phyloP scores from a whole-genome alignment of 2,329 filamentous ascomycete species.

The Microascus cirrosus region DNA sequence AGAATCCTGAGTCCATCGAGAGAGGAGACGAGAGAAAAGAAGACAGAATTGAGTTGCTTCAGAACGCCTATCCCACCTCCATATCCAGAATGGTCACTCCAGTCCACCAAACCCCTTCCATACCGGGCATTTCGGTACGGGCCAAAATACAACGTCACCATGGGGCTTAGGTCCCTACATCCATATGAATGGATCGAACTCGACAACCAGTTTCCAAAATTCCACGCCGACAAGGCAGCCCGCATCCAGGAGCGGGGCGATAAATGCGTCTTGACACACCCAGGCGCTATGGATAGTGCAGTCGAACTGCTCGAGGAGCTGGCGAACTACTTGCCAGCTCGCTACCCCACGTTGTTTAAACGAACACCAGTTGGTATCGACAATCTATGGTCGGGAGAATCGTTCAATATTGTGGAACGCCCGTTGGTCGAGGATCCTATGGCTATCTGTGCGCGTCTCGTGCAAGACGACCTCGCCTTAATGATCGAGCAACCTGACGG shows the following conservation, averaged over 20 bases:
- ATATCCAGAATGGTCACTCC: slow-evolving; percentile 58
- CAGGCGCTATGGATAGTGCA: slow-evolving; percentile 60
- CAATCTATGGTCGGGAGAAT: slow-evolving; percentile 62
- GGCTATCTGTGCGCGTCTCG: slow-evolving; percentile 57
- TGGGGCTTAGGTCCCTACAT: slow-evolving; percentile 61
- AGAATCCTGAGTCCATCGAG: neutral
- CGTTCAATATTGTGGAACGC: slow-evolving; percentile 53
- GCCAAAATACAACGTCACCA: slow-evolving; percentile 64
- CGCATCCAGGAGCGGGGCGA: slow-evolving; percentile 55
- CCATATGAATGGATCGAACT: slow-evolving; percentile 76
- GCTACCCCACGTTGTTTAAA: slow-evolving; percentile 62
- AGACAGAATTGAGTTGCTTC: slow-evolving; percentile 25
- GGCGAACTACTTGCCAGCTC: slow-evolving; percentile 55
- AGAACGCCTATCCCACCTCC: slow-evolving; percentile 46
- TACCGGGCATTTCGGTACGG: slow-evolving; percentile 73
- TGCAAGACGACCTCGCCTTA: slow-evolving; percentile 75
- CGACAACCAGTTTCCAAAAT: slow-evolving; percentile 67
- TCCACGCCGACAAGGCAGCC: slow-evolving; percentile 57
- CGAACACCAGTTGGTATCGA: slow-evolving; percentile 53
- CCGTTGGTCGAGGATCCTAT: slow-evolving; percentile 69
- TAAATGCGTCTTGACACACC: slow-evolving; percentile 59
- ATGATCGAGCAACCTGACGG: slow-evolving; percentile 71
- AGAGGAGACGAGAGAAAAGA: neutral
- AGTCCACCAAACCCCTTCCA: slow-evolving; percentile 59
- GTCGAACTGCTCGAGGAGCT: slow-evolving; percentile 69